These are phyloP conservation scores for Heracleum sosnowskyi DNA, from an alignment of 129 eudicot species.

Conservation along the genomic window DNA sequence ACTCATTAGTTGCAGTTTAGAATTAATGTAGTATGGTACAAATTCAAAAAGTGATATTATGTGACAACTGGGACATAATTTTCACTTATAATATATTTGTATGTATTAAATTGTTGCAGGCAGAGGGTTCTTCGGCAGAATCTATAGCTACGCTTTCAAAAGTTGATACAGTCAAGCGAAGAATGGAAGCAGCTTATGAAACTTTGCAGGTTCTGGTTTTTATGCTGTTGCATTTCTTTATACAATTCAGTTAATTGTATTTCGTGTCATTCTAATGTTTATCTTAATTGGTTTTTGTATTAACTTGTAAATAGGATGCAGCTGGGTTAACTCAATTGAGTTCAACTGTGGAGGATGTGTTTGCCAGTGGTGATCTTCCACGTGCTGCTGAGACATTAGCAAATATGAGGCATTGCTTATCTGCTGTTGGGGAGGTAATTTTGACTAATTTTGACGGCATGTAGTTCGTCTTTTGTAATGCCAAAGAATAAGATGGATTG, in stretches of 20 bases:
- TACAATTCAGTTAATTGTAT: background rate
- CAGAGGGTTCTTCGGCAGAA: conserved; percentile 97
- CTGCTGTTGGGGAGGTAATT: conserved; percentile 95
- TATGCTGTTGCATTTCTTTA: conserved; percentile 11
- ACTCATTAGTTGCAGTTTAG: background rate
- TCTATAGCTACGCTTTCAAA: conserved; percentile 89
- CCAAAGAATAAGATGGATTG: background rate
- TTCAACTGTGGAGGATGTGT: conserved; percentile 97
- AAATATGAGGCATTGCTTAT: conserved; percentile 94
- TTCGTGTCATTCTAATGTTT: background rate
- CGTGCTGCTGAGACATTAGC: conserved; percentile 98
- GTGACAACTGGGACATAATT: background rate
- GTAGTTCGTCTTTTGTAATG: conserved; percentile 7
- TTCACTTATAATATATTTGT: background rate
- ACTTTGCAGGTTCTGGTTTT: conserved; percentile 79
- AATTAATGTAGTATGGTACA: background rate
- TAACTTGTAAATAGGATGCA: conserved; percentile 63
- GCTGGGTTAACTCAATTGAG: conserved; percentile 97
- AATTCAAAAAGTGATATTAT: background rate
- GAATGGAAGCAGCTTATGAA: conserved; percentile 96
- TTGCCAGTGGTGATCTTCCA: conserved; percentile 99
- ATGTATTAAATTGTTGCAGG: conserved; percentile 33
- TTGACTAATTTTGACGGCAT: background rate
- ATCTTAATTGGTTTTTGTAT: conserved; percentile 8
- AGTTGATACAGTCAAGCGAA: conserved; percentile 89